Evolutionary conservation across 2,329 filamentous ascomycete species (phyloP), one percentile per base, ranked within the genome.

Genomic region (Trichoderma sp.): DNA sequence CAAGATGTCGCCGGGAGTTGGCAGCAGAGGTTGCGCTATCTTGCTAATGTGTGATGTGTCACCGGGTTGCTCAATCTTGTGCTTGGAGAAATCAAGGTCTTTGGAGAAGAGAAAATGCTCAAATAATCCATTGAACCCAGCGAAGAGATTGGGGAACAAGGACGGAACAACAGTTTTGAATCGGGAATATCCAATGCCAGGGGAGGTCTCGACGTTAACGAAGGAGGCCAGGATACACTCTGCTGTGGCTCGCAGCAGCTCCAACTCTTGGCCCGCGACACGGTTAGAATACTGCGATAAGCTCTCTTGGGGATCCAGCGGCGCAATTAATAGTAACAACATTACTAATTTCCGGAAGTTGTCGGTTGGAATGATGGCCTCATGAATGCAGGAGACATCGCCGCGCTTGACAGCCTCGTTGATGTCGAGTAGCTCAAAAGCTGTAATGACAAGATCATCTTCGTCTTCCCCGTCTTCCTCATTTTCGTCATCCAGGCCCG

Each of bases 31-130:
- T 63, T 84, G 82, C 2, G 78, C 77, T 3, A 75, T 64, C 45
- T 78, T 77, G 50, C 37, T 69, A 6, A 54, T 60, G 19, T 69
- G 19, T 19, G 39, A 8, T 13, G 64, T 42, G 35, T 70, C 67
- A 0, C n/a, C 29, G 34, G 64, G 70, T 60, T 67, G 70, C 50
- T 70, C 71, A 45, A 71, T 69, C 48, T 82, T 84, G 54, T 79
- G 81, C 73, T 85, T 88, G 3, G 86, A 87, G 63, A 92, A 85
- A 71, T 92, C 87, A 25, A 92, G 81, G 70, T 89, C 89, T 72
- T 89, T 90, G 29, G 89, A 90, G 72, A 92, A 93, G 29, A 93
- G 83, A 71, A 93, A 92, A 74, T 90, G 89, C 71, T 92, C 90
- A 75, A 92, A 93, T 1, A 93, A 79, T 1, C 88, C 84, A 70